Evolutionary conservation across 306 rosid genomes (phyloP), one percentile per base, ranked within the genome.

Genomic region (Prosopis cineraria): DNA sequence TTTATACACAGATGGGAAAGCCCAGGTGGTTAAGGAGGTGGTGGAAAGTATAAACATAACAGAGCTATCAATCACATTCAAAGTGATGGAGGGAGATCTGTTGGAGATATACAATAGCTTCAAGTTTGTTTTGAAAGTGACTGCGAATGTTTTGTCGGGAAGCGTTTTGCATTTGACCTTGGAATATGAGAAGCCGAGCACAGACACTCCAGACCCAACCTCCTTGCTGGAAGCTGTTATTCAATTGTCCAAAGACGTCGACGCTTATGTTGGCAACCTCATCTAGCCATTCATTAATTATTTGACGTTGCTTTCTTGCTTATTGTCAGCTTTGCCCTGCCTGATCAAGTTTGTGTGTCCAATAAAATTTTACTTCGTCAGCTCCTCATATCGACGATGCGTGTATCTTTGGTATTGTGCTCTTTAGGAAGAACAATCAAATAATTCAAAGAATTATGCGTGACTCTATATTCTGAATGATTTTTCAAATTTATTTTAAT

Each of bases 41-140:
- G 47, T 36, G 45, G 70, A 64, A 64, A 9, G 22, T 17, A 34
- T 64, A 36, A n/a, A 64, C 47, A 0, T 34, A 2, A 19, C 4
- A n/a, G 45, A 64, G 7, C 27, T 19, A 30, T 64, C 47, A 9
- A 64, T 64, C 30, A 64, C 47, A 3, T 64, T 64, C 45, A 64
- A 36, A 64, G 70, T 64, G 70, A 9, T 10, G n/a, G 70, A 36
- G 16, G 70, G 70, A 64, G 70, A 36, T 64, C 45, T 64, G 45
- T 9, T 64, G 44, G 30, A 64, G 11, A 3, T 19, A 4, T 64
- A 64, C 47, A 64, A 36, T 1, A 64, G 70, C 45, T 64, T 64
- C 70, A 36, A 1, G 2, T 19, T 34, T 40, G 3, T 34, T 34
- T 4, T 64, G 1, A 64, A 36, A 34, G 16, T 64, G 7, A 34